Evolutionary conservation across 1,284 basidiomycete species (phyloP).

Genomic region (Ceratobasidium sp.): DNA sequence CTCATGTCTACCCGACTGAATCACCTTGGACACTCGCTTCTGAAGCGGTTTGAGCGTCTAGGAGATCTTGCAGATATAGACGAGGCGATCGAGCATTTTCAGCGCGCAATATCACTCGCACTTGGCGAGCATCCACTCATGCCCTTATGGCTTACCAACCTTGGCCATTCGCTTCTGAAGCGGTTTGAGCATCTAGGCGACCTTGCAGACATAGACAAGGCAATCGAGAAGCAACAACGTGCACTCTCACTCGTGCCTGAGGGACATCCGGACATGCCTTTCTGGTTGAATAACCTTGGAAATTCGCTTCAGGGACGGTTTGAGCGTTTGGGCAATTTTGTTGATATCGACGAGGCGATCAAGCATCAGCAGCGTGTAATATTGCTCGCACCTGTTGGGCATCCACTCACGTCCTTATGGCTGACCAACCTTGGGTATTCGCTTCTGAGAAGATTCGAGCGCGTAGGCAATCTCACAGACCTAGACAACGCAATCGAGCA

Average conservation of each 20-base stretch:
- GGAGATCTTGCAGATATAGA: constrained; percentile 16
- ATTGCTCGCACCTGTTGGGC: neutral
- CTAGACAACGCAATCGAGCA: neutral
- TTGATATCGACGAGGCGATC: constrained; percentile 12
- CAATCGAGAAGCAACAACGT: neutral
- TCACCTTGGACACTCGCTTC: neutral
- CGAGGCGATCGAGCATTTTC: neutral
- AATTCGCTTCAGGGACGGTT: neutral
- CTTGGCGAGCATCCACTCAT: neutral
- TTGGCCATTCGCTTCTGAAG: neutral
- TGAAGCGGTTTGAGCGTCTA: neutral
- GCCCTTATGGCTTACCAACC: neutral
- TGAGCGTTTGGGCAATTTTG: neutral
- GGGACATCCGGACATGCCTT: neutral
- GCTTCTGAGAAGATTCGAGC: neutral
- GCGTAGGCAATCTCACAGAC: neutral
- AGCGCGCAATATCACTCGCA: neutral
- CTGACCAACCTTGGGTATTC: neutral
- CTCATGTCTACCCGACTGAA: neutral
- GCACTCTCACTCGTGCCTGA: neutral
- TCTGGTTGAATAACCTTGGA: neutral
- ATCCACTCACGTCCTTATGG: neutral
- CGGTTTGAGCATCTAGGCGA: neutral
- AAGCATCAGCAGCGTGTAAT: neutral
- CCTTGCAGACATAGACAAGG: constrained; percentile 8